Conservation (phyloP, 1,284 basidiomycete species). For the Cryptococcus deneoformans region DNA sequence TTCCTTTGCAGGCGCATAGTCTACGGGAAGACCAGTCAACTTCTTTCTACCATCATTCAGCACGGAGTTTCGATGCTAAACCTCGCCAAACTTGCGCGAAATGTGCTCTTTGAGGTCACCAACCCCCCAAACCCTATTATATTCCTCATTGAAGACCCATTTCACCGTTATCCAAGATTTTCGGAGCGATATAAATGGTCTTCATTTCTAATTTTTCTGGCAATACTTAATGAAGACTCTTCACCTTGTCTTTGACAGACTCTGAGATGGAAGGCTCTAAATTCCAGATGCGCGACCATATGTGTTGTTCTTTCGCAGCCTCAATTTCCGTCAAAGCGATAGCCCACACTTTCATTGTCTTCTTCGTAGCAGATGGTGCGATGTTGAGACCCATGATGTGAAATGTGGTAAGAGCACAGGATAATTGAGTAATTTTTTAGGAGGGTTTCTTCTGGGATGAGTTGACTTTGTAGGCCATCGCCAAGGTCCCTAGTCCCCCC, state of each 20-base stretch:
- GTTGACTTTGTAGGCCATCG: neutral
- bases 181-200: neutral
- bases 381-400: neutral
- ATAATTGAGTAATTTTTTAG: neutral
- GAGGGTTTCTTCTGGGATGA: neutral
- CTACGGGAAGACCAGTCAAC: neutral
- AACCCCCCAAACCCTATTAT: neutral
- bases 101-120: neutral
- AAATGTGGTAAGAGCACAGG: neutral
- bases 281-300: neutral
- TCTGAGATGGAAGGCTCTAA: neutral
- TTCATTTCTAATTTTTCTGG: neutral
- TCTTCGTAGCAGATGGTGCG: neutral
- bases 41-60: neutral
- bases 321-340: neutral
- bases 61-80: neutral
- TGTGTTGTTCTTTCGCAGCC: neutral
- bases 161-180: neutral
- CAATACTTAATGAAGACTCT: neutral
- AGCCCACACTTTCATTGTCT: neutral
- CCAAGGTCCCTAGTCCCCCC: too few relatives aligned
- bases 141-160: neutral
- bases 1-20: too few relatives aligned
- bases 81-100: neutral
- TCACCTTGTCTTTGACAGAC: neutral